Conservation (phyloP, 208 protist species). For the Trypanosoma grayi region DNA sequence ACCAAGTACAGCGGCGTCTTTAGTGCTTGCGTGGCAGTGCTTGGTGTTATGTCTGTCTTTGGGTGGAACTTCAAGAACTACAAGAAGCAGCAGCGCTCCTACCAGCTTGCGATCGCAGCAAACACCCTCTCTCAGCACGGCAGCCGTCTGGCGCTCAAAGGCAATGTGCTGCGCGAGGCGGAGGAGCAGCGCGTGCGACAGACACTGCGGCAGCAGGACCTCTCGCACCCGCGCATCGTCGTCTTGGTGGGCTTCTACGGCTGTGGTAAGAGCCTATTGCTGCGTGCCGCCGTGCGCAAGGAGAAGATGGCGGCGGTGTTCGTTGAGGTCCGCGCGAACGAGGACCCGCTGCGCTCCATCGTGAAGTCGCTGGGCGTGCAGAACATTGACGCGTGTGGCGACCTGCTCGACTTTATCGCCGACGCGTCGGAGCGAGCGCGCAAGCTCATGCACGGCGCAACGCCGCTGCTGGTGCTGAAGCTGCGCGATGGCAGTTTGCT, state of each 20-base stretch:
- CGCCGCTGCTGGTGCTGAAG: slow-evolving; percentile 71
- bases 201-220: slow-evolving; percentile 54
- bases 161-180: slow-evolving; percentile 36
- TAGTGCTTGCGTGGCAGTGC: slow-evolving; percentile 76
- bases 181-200: slow-evolving; percentile 61
- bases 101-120: slow-evolving; percentile 68
- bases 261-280: slow-evolving; percentile 71
- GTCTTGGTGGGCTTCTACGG: slow-evolving; percentile 72
- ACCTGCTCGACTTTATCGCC: slow-evolving; percentile 77
- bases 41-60: slow-evolving; percentile 83
- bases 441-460: slow-evolving; percentile 43
- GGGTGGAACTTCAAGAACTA: slow-evolving; percentile 91
- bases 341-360: slow-evolving; percentile 62
- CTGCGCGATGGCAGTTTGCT: slow-evolving; percentile 72
- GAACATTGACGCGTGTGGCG: slow-evolving; percentile 81
- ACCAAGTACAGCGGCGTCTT: slow-evolving; percentile 87
- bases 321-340: slow-evolving; percentile 68
- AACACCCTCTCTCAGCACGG: slow-evolving; percentile 46
- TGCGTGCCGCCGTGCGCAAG: slow-evolving; percentile 49
- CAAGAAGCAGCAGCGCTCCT: slow-evolving; percentile 74
- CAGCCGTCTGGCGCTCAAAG: background rate
- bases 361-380: slow-evolving; percentile 77
- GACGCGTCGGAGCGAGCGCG: slow-evolving; percentile 66
- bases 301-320: slow-evolving; percentile 70
- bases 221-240: slow-evolving; percentile 65